Evolutionary conservation across 495 filamentous ascomycete species (phyloP).

Genomic region (Lepraria neglecta): DNA sequence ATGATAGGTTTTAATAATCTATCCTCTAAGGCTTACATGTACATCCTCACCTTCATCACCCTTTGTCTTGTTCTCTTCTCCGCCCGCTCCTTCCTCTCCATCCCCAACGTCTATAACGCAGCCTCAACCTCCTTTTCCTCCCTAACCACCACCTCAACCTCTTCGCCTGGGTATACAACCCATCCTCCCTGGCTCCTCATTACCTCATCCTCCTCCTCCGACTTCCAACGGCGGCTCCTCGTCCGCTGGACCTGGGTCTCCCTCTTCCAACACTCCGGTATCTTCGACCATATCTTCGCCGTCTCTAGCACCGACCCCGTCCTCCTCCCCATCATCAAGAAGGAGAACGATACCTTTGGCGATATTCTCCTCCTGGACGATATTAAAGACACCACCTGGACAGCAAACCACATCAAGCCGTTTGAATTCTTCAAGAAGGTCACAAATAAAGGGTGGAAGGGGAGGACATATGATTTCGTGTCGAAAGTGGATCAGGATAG

Average conservation of each 20-base stretch:
- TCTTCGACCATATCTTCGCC: slow-evolving; percentile 11
- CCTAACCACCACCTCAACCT: neutral
- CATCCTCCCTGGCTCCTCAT: slow-evolving; percentile 9
- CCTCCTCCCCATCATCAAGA: slow-evolving; percentile 5
- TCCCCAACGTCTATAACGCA: neutral
- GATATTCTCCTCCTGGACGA: slow-evolving; percentile 11
- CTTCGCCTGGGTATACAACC: neutral
- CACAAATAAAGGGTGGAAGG: slow-evolving; percentile 2
- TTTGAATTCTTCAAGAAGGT: slow-evolving; percentile 7
- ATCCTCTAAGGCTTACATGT: neutral
- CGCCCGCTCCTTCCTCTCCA: neutral
- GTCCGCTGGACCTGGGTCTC: slow-evolving; percentile 9
- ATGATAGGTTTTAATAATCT: neutral
- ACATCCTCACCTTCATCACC: slow-evolving; percentile 2
- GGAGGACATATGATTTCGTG: slow-evolving; percentile 12
- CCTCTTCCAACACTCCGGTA: neutral
- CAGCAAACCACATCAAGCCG: slow-evolving; percentile 10
- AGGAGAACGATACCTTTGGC: slow-evolving; percentile 10
- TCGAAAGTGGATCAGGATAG: slow-evolving; percentile 12
- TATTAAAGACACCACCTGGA: neutral
- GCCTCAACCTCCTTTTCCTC: neutral
- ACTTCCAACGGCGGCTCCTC: slow-evolving; percentile 8
- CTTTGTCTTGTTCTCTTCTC: slow-evolving; percentile 2
- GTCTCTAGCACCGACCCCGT: slow-evolving; percentile 10
- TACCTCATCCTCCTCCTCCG: slow-evolving; percentile 8